These are phyloP conservation scores for Eleusine coracana DNA, from an alignment of 176 grass and related monocot genomes.

Conservation along the genomic window DNA sequence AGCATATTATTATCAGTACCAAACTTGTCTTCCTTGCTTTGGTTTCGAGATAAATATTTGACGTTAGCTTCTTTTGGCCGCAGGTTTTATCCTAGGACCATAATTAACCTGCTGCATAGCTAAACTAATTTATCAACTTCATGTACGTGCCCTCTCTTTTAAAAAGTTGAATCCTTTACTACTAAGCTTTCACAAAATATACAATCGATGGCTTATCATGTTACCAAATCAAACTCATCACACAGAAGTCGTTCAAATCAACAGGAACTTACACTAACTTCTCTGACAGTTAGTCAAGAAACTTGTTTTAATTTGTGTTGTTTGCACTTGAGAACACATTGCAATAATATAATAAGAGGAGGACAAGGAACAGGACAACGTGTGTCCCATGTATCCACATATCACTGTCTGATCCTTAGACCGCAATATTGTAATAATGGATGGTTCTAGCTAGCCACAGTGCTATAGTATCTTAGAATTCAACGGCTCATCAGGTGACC, in stretches of 20 bases:
- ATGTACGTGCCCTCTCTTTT: constrained; percentile 17
- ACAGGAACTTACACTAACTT: constrained; percentile 1
- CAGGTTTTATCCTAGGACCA: constrained; percentile 21
- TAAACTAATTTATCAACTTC: constrained; percentile 32
- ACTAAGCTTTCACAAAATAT: constrained; percentile 34
- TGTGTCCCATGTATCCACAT: constrained; percentile 23
- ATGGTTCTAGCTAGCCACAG: constrained; percentile 11
- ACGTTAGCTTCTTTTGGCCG: constrained; percentile 4
- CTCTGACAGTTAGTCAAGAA: not conserved
- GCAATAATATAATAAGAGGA: not conserved
- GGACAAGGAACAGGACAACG: constrained; percentile 13
- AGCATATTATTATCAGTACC: not conserved
- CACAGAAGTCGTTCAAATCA: not conserved
- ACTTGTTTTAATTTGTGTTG: constrained; percentile 14
- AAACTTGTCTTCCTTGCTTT: not conserved
- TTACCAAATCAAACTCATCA: constrained; percentile 21
- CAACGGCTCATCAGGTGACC: constrained; percentile 24
- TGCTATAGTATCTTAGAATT: not conserved
- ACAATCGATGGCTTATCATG: constrained; percentile 15
- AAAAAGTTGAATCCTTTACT: constrained; percentile 29
- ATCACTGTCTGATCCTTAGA: constrained; percentile 17
- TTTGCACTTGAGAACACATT: not conserved
- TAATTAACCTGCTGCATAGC: constrained; percentile 2
- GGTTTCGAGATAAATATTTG: constrained; percentile 13
- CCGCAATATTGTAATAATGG: not conserved